phyloP scores from a whole-genome alignment of 768 basidiomycete species.

The Suillus ampliporus region DNA sequence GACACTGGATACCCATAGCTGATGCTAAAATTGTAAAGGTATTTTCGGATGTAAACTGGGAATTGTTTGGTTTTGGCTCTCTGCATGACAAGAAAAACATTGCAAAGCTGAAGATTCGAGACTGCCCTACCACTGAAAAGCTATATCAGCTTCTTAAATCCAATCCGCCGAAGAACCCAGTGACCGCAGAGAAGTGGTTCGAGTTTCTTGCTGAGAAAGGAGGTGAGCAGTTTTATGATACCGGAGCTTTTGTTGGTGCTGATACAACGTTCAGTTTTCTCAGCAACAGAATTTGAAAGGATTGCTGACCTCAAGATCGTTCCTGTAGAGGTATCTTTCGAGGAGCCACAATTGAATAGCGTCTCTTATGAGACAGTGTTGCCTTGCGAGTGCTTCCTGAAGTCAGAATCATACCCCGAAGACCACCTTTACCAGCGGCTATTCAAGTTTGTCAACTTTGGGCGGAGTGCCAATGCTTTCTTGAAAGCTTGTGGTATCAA shows the following conservation, averaged over 20 bases:
- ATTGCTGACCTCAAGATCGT: conserved; percentile 67
- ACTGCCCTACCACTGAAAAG: conserved; percentile 62
- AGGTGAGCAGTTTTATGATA: conserved; percentile 40
- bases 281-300: conserved; percentile 50
- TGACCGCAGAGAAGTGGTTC: conserved; percentile 65
- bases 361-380: conserved; percentile 34
- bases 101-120: conserved; percentile 65
- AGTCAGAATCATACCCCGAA: conserved; percentile 37
- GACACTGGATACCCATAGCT: background rate
- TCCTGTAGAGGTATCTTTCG: conserved; percentile 47
- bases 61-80: conserved; percentile 69
- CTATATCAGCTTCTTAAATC: conserved; percentile 60
- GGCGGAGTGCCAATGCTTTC: conserved; percentile 75
- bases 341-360: background rate
- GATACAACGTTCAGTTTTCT: conserved; percentile 52
- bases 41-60: conserved; percentile 68
- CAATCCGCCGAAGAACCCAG: conserved; percentile 55
- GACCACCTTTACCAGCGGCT: conserved; percentile 61
- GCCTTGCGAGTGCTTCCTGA: conserved; percentile 70
- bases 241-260: conserved; percentile 4
- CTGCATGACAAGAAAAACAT: conserved; percentile 55
- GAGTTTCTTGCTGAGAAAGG: conserved; percentile 60
- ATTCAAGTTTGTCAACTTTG: conserved; percentile 87
- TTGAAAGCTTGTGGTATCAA: conserved; percentile 82
- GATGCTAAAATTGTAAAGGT: conserved; percentile 50